Base-by-base conservation (phyloP, 83 land plant species). In the Isoetes engelmannii region DNA sequence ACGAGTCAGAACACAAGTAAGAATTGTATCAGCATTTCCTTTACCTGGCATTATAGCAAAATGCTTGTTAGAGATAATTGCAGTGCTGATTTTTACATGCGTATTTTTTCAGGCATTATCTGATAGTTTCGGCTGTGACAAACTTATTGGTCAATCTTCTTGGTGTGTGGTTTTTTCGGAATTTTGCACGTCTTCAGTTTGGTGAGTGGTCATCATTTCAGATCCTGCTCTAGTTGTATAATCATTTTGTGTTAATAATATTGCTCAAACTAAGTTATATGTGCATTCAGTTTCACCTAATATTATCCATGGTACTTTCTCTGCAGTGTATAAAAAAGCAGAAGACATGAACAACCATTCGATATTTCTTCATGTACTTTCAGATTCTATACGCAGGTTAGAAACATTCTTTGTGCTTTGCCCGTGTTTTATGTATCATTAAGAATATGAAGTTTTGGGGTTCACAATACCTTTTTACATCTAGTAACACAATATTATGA, bases 1-100 rank as follows among this genome's bases (percentile, higher is more conserved):
- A 92, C 76, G 98, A 92, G 76, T 92, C 98, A 13, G 95, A 92
- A 67, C 98, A 92, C 84, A 92, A 92, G 98, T 92, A 89, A 70
- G 87, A 45, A 47, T 6, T 4, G 45, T 48, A 8, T 53, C 13
- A 12, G 55, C 15, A 53, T n/a, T 20, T n/a, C 20, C 44, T n/a
- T 37, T 21, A 15, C 47, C 44, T 63, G 17, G 46, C 0, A 28
- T 28, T 28, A 28, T 28, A 28, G 37, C 37, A 28, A 28, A 28
- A 28, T 28, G 37, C 37, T 28, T 28, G 37, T 28, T 28, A n/a
- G 0, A 28, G 2, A 0, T 28, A 28, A 28, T 28, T 28, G 37
- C 37, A 28, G 37, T 28, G 37, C 37, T 28, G 37, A 28, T 28
- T 28, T 28, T 28, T 2, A 28, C 37, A 28, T 28, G 37, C 37